Evolutionary conservation across 2,329 filamentous ascomycete species (phyloP).

Genomic region (Trichoderma atrobrunneum): DNA sequence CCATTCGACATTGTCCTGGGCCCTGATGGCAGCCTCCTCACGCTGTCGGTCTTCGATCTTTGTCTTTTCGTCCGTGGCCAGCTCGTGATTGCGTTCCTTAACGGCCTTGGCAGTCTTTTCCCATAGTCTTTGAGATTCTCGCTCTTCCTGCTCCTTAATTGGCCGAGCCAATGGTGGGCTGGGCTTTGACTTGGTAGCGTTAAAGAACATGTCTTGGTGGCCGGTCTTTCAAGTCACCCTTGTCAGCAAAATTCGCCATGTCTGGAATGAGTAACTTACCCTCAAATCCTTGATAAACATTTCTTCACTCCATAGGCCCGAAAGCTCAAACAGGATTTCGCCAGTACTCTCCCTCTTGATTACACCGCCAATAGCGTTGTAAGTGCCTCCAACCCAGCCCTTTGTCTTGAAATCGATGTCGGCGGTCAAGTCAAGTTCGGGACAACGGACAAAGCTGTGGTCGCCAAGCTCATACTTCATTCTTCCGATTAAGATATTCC

Average conservation of each 20-base stretch:
- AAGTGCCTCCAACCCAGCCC: constrained; percentile 92
- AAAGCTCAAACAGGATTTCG: constrained; percentile 85
- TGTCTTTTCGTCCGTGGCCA: constrained; percentile 94
- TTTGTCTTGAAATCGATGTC: constrained; percentile 99
- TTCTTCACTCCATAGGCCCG: constrained; percentile 88
- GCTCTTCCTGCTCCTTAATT: constrained; percentile 79
- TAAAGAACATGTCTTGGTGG: constrained; percentile 85
- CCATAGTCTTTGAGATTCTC: constrained; percentile 91
- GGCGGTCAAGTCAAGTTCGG: constrained; percentile 79
- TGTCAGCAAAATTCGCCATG: not conserved
- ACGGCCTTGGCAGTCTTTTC: constrained; percentile 76
- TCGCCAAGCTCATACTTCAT: constrained; percentile 99
- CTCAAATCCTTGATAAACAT: constrained; percentile 86
- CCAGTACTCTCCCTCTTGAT: constrained; percentile 88
- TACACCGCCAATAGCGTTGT: constrained; percentile 89
- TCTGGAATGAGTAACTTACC: constrained; percentile 47
- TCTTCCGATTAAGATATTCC: constrained; percentile 94
- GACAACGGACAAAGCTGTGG: constrained; percentile 88
- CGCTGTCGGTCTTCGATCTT: constrained; percentile 90
- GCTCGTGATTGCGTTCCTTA: constrained; percentile 77
- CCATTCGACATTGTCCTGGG: constrained; percentile 81
- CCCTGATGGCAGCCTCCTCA: constrained; percentile 78
- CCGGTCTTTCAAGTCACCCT: constrained; percentile 64
- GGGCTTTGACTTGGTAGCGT: constrained; percentile 75
- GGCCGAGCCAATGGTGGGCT: constrained; percentile 72